A percentile compares a stretch with the other conserved stretches of the same genome.
phyloP scores from a whole-genome alignment of 345 rosid species.

The Camelina hispida region DNA sequence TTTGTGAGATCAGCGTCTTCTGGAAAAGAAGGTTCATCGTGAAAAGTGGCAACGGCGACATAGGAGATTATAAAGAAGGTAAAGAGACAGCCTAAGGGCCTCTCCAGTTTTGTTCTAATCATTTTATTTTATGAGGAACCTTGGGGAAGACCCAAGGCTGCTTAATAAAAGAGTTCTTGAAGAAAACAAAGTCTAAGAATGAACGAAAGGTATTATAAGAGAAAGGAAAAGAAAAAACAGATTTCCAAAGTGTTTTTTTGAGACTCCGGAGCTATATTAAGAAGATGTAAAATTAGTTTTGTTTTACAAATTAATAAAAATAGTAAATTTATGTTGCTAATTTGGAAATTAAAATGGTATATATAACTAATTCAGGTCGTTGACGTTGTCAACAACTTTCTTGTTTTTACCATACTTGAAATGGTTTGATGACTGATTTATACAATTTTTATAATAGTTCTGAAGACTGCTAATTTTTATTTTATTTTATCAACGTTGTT shows the following conservation, averaged over 20 bases:
- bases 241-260: neutral
- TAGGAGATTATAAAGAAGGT: slow-evolving; percentile 29
- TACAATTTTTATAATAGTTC: neutral
- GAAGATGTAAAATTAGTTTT: slow-evolving; percentile 24
- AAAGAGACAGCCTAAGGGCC: slow-evolving; percentile 46
- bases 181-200: neutral
- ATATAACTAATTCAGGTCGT: slow-evolving; percentile 23
- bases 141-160: slow-evolving; percentile 56
- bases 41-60: slow-evolving; percentile 34
- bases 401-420: slow-evolving; percentile 6
- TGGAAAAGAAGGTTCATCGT: slow-evolving; percentile 48
- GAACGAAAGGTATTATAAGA: slow-evolving; percentile 28
- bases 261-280: slow-evolving; percentile 14
- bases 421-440: slow-evolving; percentile 6
- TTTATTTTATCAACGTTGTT: neutral
- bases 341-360: neutral
- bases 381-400: slow-evolving; percentile 28
- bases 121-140: slow-evolving; percentile 44
- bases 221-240: neutral
- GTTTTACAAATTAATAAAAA: neutral
- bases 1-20: slow-evolving; percentile 46
- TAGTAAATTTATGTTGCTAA: slow-evolving; percentile 19
- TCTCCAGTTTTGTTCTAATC: slow-evolving; percentile 24
- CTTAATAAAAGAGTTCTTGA: slow-evolving; percentile 34
- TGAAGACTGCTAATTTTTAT: too few species aligned